Base-by-base conservation (phyloP, 495 filamentous ascomycete species). In the Aspergillus egyptiacus region DNA sequence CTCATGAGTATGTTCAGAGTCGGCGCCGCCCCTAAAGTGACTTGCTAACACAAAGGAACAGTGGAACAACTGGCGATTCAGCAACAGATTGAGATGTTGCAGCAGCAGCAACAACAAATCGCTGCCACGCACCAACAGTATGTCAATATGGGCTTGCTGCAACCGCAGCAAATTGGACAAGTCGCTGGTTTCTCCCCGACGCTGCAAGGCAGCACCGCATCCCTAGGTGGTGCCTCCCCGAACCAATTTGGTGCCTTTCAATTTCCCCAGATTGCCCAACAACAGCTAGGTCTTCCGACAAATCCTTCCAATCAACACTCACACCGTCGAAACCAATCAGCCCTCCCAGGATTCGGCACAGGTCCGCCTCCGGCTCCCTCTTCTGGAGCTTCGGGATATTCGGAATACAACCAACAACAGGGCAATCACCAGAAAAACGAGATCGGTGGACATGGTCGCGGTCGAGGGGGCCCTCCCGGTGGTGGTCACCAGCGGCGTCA, bases 61-160 rank as follows among this genome's bases (percentile, higher is more conserved):
- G 89, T 96, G 89, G 93, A 97, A 77, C 94, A 97, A 84, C 79
- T 97, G 58, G 90, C 93, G 62, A 86, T 98, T 68, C 91, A 96
- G 68, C 93, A 97, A 75, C 93, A 98, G 69, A 96, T 97, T 63
- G 91, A 98, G 71, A 76, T 91, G 69, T 80, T 98, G 56, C 93
- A 98, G 71, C 90, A 95, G 65, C 94, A 97, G 63, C 93, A 98
- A 62, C 94, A 97, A 69, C 94, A 97, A 63, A 94, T 97, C 66
- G 86, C 91, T 63, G 87, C 86, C 46, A 90, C 89, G 43, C 90
- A 96, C 57, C 91, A 95, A 68, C 91, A 97, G 65, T 97, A 96
- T 70, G 86, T 94, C 50, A 93, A 94, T 65, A 91, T 97, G 86
- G 89, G 89, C 56, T 84, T 97, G 74, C 77, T 98, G 54, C 85